Conservation (phyloP, 345 rosid species). For the Rhizophora mangle region DNA sequence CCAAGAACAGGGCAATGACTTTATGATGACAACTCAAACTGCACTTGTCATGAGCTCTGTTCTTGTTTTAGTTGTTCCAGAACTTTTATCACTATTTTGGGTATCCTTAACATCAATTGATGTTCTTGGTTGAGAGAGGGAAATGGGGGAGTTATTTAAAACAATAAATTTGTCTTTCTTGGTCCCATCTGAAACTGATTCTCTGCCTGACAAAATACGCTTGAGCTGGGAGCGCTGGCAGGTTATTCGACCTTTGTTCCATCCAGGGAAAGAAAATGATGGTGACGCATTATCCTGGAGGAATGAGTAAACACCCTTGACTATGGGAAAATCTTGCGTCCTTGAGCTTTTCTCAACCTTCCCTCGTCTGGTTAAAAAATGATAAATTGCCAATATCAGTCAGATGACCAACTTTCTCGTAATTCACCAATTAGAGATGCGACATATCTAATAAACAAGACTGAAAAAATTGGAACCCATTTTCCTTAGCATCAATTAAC, state of each 20-base stretch:
- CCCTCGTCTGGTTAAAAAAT: conserved; percentile 57
- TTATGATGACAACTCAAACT: conserved; percentile 26
- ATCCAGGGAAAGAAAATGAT: conserved; percentile 63
- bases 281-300: conserved; percentile 61
- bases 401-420: neutral
- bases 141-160: conserved; percentile 55
- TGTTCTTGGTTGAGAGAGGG: conserved; percentile 38
- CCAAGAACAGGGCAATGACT: conserved; percentile 5
- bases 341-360: conserved; percentile 57
- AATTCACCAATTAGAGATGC: neutral
- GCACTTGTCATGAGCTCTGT: conserved; percentile 60
- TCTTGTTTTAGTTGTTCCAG: conserved; percentile 32
- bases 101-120: conserved; percentile 26
- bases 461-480: neutral
- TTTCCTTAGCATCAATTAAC: too few species aligned
- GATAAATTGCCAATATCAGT: conserved; percentile 3
- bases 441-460: neutral
- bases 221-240: conserved; percentile 83
- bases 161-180: conserved; percentile 33
- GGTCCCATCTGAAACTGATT: conserved; percentile 47
- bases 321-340: conserved; percentile 50
- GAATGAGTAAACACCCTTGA: conserved; percentile 60
- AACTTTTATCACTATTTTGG: conserved; percentile 19
- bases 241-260: conserved; percentile 89
- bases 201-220: conserved; percentile 44